These are phyloP conservation scores for Chlorencoelia australis DNA, from an alignment of 2,329 filamentous ascomycete genomes.

Conservation along the genomic window DNA sequence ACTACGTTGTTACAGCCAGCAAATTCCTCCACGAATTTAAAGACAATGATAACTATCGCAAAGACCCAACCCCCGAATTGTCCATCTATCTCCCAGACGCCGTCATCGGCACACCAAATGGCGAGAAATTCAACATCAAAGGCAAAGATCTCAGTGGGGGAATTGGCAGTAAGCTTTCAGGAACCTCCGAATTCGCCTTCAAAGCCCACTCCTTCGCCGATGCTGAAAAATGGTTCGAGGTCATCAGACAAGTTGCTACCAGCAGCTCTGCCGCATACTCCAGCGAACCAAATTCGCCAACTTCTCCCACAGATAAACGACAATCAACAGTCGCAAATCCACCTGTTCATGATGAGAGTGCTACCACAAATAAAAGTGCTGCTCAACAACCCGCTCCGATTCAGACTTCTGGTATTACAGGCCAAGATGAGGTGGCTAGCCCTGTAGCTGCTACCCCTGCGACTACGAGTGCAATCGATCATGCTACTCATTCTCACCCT, in stretches of 20 bases:
- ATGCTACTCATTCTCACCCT: no score
- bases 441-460: conserved; percentile 12
- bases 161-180: conserved; percentile 70
- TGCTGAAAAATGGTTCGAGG: conserved; percentile 74
- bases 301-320: conserved; percentile 15
- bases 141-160: conserved; percentile 84
- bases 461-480: no score
- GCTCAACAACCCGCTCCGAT: conserved; percentile 13
- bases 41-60: conserved; percentile 63
- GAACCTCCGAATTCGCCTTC: conserved; percentile 72
- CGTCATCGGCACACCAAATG: conserved; percentile 58
- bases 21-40: conserved; percentile 96
- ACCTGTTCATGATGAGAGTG: conserved; percentile 11
- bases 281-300: conserved; percentile 18
- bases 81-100: conserved; percentile 92
- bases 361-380: neutral
- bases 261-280: conserved; percentile 9
- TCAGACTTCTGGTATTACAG: conserved; percentile 21
- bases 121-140: conserved; percentile 86
- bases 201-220: conserved; percentile 75
- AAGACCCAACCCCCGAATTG: conserved; percentile 73
- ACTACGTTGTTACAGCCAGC: conserved; percentile 83
- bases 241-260: conserved; percentile 39
- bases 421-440: conserved; percentile 18
- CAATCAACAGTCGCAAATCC: conserved; percentile 8